Evolutionary conservation across 305 asterid genomes (phyloP).

Genomic region (Fraxinus latifolia): DNA sequence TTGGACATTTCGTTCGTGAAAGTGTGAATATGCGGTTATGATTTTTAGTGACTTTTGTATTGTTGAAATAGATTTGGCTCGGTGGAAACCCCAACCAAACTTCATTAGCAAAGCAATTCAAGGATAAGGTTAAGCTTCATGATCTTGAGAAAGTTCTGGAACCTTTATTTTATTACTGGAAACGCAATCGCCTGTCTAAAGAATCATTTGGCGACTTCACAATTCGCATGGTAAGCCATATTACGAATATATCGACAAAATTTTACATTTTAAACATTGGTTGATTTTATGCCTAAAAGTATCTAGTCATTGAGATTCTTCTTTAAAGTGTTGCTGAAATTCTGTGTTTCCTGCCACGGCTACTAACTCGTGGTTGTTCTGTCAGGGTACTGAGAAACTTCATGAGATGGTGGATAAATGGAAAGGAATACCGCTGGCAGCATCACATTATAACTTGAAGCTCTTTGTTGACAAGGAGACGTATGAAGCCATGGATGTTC

Average conservation of each 20-base stretch:
- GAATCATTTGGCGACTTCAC: conserved; percentile 92
- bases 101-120: conserved; percentile 55
- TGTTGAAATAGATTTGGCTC: conserved; percentile 76
- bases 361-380: not conserved
- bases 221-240: conserved; percentile 60
- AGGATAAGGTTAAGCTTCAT: conserved; percentile 84
- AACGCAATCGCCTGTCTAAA: conserved; percentile 55
- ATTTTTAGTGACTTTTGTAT: not conserved
- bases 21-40: not conserved
- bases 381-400: conserved; percentile 77
- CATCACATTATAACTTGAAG: conserved; percentile 63
- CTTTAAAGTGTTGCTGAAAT: not conserved
- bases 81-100: conserved; percentile 89
- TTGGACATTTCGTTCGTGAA: not conserved
- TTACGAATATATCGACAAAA: not conserved
- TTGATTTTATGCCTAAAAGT: not conserved
- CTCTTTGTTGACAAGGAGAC: conserved; percentile 82
- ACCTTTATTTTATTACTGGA: conserved; percentile 89
- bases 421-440: conserved; percentile 63
- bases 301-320: not conserved
- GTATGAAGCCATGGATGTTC: conserved; percentile 58
- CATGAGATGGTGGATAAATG: conserved; percentile 68
- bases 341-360: not conserved
- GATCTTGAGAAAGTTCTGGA: conserved; percentile 85
- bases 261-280: not conserved